Evolutionary conservation across 352 stramenopile species (phyloP).

Genomic region (Phytophthora hibernalis): DNA sequence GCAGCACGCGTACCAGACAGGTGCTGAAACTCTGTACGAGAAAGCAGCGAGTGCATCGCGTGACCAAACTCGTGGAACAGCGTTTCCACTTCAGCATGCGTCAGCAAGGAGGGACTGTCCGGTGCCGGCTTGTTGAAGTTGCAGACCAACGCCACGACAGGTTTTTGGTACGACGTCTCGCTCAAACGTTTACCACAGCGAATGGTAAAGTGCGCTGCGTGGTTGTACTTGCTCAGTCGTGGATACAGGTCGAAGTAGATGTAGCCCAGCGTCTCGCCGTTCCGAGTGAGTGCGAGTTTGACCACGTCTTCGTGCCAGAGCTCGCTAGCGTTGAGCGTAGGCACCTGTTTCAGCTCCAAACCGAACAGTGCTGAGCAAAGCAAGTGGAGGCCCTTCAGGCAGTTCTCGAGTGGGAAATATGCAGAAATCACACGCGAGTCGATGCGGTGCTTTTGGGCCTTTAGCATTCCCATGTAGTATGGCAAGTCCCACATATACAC

Average conservation of each 20-base stretch:
- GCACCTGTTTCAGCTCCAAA: constrained; percentile 83
- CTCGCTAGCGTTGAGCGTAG: constrained; percentile 82
- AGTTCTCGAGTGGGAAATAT: constrained; percentile 94
- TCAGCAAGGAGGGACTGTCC: constrained; percentile 73
- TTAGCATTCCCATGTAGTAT: constrained; percentile 93
- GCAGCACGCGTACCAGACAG: constrained; percentile 94
- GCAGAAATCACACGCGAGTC: constrained; percentile 80
- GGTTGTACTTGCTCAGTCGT: constrained; percentile 85
- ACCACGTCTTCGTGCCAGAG: constrained; percentile 88
- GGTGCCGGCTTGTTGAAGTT: constrained; percentile 88
- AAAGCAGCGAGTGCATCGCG: constrained; percentile 97
- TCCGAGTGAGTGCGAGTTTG: constrained; percentile 90
- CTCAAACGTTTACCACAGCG: constrained; percentile 89
- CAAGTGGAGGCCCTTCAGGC: constrained; percentile 90
- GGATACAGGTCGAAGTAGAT: constrained; percentile 97
- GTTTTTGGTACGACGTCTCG: constrained; percentile 89
- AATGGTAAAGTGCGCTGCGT: constrained; percentile 96
- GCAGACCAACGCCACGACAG: constrained; percentile 94
- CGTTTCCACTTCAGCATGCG: constrained; percentile 96
- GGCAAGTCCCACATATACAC: constrained; percentile 95
- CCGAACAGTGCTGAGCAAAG: constrained; percentile 93
- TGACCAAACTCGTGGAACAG: constrained; percentile 99
- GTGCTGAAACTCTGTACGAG: constrained; percentile 97
- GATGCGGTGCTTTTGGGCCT: constrained; percentile 73
- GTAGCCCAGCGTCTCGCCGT: constrained; percentile 76